Percentiles rank a stretch among this genome's conserved stretches.
These are phyloP conservation scores for Didymella lethalis DNA, from an alignment of 2,329 filamentous ascomycete species.

Conservation along the genomic window DNA sequence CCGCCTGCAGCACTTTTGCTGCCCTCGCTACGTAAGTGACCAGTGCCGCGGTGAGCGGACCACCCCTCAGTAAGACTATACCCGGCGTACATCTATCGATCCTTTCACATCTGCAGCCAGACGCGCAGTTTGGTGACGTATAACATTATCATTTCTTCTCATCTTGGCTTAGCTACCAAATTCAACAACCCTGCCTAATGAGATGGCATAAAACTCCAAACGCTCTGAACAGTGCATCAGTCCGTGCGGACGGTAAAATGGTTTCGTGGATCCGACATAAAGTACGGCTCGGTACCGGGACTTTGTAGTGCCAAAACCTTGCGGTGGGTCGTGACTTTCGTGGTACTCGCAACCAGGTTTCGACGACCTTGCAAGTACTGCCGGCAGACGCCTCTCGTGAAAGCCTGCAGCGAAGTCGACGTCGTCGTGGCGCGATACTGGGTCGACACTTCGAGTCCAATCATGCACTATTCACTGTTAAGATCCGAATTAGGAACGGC, in stretches of 20 bases:
- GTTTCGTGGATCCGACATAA: constrained; percentile 1
- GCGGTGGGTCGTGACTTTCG: constrained; percentile 17
- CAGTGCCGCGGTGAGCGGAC: too few relatives aligned
- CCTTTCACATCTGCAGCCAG: too few relatives aligned
- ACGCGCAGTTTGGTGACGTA: neutral
- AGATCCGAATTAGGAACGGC: constrained; percentile 23
- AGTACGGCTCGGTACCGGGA: too few relatives aligned
- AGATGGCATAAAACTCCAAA: constrained; percentile 19
- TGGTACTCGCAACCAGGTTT: constrained; percentile 1
- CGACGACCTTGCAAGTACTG: neutral
- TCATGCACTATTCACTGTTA: constrained; percentile 29
- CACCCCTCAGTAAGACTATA: neutral
- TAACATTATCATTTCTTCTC: constrained; percentile 22
- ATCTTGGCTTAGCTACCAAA: constrained; percentile 16
- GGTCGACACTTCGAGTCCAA: constrained; percentile 10
- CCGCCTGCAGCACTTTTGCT: neutral
- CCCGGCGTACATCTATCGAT: too few relatives aligned
- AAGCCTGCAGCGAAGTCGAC: too few relatives aligned
- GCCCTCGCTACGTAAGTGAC: neutral
- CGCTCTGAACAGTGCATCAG: constrained; percentile 24
- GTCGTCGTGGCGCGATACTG: constrained; percentile 2
- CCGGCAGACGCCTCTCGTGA: too few relatives aligned
- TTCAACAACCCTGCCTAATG: constrained; percentile 12
- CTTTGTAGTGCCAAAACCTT: neutral
- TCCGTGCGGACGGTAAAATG: constrained; percentile 16